These are phyloP conservation scores for Geosmithia putterillii DNA, from an alignment of 2,329 filamentous ascomycete genomes.

Conservation along the genomic window DNA sequence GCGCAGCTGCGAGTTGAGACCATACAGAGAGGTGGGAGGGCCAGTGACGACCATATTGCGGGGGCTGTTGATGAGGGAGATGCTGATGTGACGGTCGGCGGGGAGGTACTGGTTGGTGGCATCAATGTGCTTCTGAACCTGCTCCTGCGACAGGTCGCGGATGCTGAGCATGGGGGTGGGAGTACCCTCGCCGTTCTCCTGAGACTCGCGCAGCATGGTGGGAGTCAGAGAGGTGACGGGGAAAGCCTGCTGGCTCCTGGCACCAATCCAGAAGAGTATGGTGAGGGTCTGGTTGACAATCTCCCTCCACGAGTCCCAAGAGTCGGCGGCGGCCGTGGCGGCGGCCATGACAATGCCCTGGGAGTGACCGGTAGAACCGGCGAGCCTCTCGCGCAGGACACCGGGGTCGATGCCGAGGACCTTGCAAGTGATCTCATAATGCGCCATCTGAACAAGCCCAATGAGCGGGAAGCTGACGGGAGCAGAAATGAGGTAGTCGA, in stretches of 20 bases:
- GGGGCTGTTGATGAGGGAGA: conserved; percentile 93
- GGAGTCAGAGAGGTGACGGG: conserved; percentile 89
- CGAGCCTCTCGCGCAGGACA: conserved; percentile 70
- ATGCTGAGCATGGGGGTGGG: conserved; percentile 98
- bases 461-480: conserved; percentile 95
- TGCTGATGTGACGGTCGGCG: conserved; percentile 80
- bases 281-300: conserved; percentile 71
- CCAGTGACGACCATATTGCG: conserved; percentile 95
- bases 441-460: conserved; percentile 87
- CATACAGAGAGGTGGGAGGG: conserved; percentile 89
- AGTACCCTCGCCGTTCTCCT: conserved; percentile 86
- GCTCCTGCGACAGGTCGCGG: conserved; percentile 74
- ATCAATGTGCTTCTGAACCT: conserved; percentile 94
- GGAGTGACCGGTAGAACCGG: conserved; percentile 88
- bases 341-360: conserved; percentile 93
- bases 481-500: conserved; percentile 87
- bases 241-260: conserved; percentile 93
- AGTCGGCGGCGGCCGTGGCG: conserved; percentile 77
- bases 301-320: conserved; percentile 84
- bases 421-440: conserved; percentile 91
- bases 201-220: conserved; percentile 79
- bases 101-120: conserved; percentile 95
- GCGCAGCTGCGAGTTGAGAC: conserved; percentile 85
- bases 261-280: conserved; percentile 97
- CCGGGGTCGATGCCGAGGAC: conserved; percentile 83